phyloP scores from a whole-genome alignment of 441 rosid genomes.

The Syzygium malaccense region DNA sequence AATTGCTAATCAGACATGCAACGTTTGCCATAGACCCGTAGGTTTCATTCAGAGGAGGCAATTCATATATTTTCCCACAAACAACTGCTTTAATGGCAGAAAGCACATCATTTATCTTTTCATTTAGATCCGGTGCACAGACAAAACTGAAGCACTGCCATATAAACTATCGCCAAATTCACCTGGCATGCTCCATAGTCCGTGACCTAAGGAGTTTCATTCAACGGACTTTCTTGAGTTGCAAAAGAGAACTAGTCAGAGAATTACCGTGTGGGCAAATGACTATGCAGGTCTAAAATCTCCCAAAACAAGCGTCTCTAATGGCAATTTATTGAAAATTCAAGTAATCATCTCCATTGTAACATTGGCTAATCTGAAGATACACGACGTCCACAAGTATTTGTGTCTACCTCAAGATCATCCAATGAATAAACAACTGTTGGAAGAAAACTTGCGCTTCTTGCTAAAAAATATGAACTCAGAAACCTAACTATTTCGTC shows the following conservation, averaged over 20 bases:
- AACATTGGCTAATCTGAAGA: background rate
- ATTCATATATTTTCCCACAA: background rate
- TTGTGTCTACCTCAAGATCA: background rate
- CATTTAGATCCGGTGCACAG: background rate
- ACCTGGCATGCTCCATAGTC: background rate
- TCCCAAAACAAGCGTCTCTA: background rate
- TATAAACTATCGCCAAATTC: background rate
- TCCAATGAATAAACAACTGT: background rate
- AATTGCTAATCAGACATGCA: background rate
- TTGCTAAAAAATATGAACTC: background rate
- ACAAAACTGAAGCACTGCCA: background rate
- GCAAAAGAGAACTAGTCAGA: background rate
- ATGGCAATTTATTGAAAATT: background rate
- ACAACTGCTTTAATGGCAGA: background rate
- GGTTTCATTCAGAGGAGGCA: background rate
- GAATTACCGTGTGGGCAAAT: background rate
- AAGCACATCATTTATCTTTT: background rate
- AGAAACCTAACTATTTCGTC: background rate
- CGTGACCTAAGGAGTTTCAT: background rate
- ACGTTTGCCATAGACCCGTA: background rate
- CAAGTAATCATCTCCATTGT: background rate
- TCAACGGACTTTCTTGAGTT: background rate
- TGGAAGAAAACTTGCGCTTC: background rate
- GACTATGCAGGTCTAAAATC: background rate
- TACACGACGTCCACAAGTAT: background rate